Conservation (phyloP, 2,329 filamentous ascomycete species). For the Bipolaris bicolor region DNA sequence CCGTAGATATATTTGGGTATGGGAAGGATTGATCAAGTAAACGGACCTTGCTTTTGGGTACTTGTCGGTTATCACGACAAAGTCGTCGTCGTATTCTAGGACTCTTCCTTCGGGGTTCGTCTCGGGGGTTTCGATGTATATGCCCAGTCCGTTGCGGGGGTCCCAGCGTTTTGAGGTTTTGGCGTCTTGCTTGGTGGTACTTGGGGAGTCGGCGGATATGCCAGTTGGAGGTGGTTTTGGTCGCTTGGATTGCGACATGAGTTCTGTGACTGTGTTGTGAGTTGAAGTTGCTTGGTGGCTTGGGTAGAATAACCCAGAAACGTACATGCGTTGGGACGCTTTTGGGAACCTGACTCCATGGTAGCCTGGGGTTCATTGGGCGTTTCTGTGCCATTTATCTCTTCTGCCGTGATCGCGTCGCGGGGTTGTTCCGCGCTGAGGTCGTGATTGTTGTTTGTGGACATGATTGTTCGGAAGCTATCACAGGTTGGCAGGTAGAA, state of each 20-base stretch:
- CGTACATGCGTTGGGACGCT: slow-evolving; percentile 50
- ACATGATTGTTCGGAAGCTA: background rate
- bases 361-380: slow-evolving; percentile 8
- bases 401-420: slow-evolving; percentile 31
- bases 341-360: slow-evolving; percentile 16
- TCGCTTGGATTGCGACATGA: slow-evolving; percentile 53
- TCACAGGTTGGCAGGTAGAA: background rate
- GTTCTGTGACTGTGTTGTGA: slow-evolving; percentile 53
- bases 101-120: slow-evolving; percentile 65
- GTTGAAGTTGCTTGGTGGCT: slow-evolving; percentile 18
- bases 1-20: background rate
- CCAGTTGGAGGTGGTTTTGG: slow-evolving; percentile 31
- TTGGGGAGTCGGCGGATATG: slow-evolving; percentile 6
- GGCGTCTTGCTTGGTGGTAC: slow-evolving; percentile 22
- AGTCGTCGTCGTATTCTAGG: slow-evolving; percentile 70
- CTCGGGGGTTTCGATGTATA: slow-evolving; percentile 70
- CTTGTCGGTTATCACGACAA: slow-evolving; percentile 79
- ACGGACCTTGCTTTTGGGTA: slow-evolving; percentile 72
- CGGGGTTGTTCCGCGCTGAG: slow-evolving; percentile 9
- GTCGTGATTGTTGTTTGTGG: slow-evolving; percentile 2
- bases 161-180: slow-evolving; percentile 32
- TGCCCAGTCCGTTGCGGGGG: slow-evolving; percentile 66
- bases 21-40: background rate
- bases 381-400: slow-evolving; percentile 24
- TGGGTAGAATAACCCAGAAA: background rate